Base-by-base conservation (phyloP, 2,329 filamentous ascomycete genomes). In the Fusarium sublunatum region DNA sequence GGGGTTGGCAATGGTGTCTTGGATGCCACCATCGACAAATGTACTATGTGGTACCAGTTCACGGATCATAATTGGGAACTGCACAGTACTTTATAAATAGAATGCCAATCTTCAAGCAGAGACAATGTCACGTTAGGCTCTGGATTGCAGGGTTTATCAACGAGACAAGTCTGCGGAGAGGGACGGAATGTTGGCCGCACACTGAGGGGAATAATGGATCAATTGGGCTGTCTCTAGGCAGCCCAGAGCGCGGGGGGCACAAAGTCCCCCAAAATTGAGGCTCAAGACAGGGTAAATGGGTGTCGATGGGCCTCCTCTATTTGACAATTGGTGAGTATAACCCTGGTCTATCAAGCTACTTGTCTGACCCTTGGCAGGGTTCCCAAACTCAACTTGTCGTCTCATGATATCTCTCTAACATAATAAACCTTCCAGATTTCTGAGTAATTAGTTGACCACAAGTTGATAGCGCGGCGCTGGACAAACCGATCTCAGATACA, bases 261-360 rank as follows among this genome's bases (percentile, higher is more conserved):
- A 31, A 10, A 50, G 29, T 49, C 61, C 61, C 61, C 48, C 41
- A 64, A 62, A 65, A 58, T 50, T 56, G 61, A 65, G 61, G 61
- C 61, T 65, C 48, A 54, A 49, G 39, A 57, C 35, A 48, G n/a
- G 35, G 43, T 43, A 36, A 49, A 25, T 46, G 43, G 35, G 24
- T 29, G 46, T 42, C 32, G 12, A 35, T 13, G 25, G 47, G 34
- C 29, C 43, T 34, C 19, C 41, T 31, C 22, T 28, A 38, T 36
- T 52, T 49, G 36, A 44, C 29, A 11, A 25, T 22, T 40, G 25
- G 49, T 28, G 45, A 51, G 31, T 26, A 35, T 8, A 24, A 53
- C 40, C 48, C 53, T 40, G 24, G 53, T 31, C 40, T 40, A n/a
- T 45, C 48, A 41, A 46, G 31, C 34, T 26, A 44, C 38, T 42